phyloP scores from a whole-genome alignment of 495 filamentous ascomycete genomes.

The Penicillium desertorum region DNA sequence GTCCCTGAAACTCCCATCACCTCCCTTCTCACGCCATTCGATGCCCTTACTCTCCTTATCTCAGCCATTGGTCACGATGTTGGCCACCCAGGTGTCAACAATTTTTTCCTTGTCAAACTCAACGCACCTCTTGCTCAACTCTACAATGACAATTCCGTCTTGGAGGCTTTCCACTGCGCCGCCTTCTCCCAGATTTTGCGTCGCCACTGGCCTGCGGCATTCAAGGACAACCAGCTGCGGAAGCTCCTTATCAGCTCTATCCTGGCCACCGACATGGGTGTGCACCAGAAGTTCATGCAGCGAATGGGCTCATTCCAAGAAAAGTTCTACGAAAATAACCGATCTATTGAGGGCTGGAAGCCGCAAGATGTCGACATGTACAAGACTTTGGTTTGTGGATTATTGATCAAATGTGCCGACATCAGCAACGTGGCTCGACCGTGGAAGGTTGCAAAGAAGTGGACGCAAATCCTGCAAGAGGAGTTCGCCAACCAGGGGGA shows the following conservation, averaged over 20 bases:
- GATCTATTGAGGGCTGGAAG: conserved; percentile 65
- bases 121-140: conserved; percentile 95
- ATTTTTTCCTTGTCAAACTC: conserved; percentile 88
- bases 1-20: conserved; percentile 61
- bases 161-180: conserved; percentile 97
- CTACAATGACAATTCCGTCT: conserved; percentile 95
- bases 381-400: conserved; percentile 74
- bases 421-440: conserved; percentile 96
- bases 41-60: conserved; percentile 84
- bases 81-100: conserved; percentile 97
- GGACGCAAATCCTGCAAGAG: conserved; percentile 88
- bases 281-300: conserved; percentile 95
- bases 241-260: conserved; percentile 94
- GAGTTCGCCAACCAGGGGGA: conserved; percentile 90
- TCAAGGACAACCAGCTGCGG: conserved; percentile 71
- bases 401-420: conserved; percentile 97
- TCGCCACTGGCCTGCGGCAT: conserved; percentile 84
- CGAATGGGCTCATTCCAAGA: conserved; percentile 73
- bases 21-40: conserved; percentile 72
- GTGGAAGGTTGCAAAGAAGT: conserved; percentile 75
- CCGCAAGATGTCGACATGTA: conserved; percentile 67
- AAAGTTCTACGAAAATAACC: conserved; percentile 63
- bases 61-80: conserved; percentile 97
- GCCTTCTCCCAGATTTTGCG: conserved; percentile 95
- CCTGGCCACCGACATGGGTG: conserved; percentile 92